phyloP scores from a whole-genome alignment of 78 protist genomes.

The Cyanophora paradoxa region DNA sequence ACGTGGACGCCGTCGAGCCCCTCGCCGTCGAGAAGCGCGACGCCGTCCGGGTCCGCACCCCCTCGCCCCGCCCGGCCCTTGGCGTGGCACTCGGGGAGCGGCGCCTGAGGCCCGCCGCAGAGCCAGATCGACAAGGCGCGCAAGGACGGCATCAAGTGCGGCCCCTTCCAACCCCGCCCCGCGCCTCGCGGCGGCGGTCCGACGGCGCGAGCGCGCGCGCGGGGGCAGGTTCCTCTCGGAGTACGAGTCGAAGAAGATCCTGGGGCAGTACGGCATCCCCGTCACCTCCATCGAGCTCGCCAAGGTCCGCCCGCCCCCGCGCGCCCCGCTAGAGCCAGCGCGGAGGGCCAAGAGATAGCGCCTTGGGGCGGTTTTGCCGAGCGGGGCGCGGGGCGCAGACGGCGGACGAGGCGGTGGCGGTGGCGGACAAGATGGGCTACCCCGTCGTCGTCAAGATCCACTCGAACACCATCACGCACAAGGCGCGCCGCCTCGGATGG shows the following conservation, averaged over 20 bases:
- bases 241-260: slow-evolving; percentile 29
- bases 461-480: slow-evolving; percentile 43
- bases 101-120: too few species aligned
- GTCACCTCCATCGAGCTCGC: neutral
- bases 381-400: too few species aligned
- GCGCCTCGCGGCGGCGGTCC: too few species aligned
- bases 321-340: slow-evolving; percentile 14
- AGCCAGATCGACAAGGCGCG: too few species aligned
- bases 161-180: too few species aligned
- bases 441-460: slow-evolving; percentile 45
- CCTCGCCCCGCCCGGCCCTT: neutral
- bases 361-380: too few species aligned
- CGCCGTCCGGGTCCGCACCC: neutral
- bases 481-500: too few species aligned
- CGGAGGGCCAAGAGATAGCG: neutral
- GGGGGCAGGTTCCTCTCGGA: slow-evolving; percentile 29
- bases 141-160: too few species aligned
- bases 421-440: slow-evolving; percentile 18
- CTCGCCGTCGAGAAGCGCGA: neutral
- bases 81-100: too few species aligned
- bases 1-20: neutral
- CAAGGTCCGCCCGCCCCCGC: too few species aligned
- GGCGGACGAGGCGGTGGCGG: too few species aligned
- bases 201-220: too few species aligned
- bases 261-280: slow-evolving; percentile 10